A percentile compares a stretch with the other conserved stretches of the same genome.
phyloP scores from a whole-genome alignment of 192 early-diverging fungal species.

The Lobosporangium transversale region DNA sequence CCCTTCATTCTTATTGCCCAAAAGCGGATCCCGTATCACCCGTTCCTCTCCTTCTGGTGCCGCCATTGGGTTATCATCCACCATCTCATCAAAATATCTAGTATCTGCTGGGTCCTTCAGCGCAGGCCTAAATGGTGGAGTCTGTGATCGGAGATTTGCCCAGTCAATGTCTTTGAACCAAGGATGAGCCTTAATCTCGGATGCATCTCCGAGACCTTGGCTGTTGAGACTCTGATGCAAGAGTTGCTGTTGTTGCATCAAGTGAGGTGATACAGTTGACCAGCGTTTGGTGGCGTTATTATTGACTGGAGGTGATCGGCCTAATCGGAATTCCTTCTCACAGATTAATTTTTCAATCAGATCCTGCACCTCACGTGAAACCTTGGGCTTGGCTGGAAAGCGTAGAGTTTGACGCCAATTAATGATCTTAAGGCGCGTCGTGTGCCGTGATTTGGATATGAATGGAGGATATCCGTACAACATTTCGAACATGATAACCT shows the following conservation, averaged over 20 bases:
- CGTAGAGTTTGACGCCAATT: slow-evolving; percentile 69
- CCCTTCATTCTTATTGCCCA: slow-evolving; percentile 58
- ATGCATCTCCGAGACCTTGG: slow-evolving; percentile 63
- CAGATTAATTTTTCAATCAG: slow-evolving; percentile 68
- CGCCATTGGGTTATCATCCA: slow-evolving; percentile 55
- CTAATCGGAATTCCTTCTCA: slow-evolving; percentile 67
- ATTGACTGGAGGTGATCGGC: slow-evolving; percentile 36
- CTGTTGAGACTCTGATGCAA: slow-evolving; percentile 37
- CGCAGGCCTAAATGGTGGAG: slow-evolving; percentile 88
- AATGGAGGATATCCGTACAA: slow-evolving; percentile 79
- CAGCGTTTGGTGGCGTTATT: slow-evolving; percentile 45
- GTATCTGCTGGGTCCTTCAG: slow-evolving; percentile 84
- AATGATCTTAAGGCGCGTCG: slow-evolving; percentile 75
- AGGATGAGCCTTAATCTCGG: slow-evolving; percentile 79
- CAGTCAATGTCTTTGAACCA: slow-evolving; percentile 83
- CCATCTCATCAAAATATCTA: slow-evolving; percentile 86
- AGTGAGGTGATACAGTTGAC: slow-evolving; percentile 47
- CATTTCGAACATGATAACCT: slow-evolving; percentile 79
- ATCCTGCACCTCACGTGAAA: slow-evolving; percentile 67
- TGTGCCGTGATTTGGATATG: slow-evolving; percentile 63
- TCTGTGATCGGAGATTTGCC: slow-evolving; percentile 65
- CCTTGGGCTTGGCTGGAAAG: slow-evolving; percentile 65
- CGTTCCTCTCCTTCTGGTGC: slow-evolving; percentile 57
- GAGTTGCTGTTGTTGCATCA: slow-evolving; percentile 48
- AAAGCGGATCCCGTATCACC: slow-evolving; percentile 50